Conservation (phyloP, 2,329 filamentous ascomycete genomes). For the Moelleriella libera region DNA sequence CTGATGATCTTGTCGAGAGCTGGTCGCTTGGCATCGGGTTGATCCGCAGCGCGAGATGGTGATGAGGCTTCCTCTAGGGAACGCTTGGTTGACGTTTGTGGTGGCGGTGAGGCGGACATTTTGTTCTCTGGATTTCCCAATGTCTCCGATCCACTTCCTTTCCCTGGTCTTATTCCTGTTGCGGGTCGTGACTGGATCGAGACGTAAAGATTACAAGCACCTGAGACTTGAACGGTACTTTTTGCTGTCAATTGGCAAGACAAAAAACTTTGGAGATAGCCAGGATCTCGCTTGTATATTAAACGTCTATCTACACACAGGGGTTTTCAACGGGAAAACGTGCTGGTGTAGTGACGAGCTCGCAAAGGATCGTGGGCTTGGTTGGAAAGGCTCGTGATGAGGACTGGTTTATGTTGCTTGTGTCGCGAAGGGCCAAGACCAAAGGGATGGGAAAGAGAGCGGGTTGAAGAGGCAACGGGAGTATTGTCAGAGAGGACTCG, state of each 20-base stretch:
- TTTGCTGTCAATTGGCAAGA: constrained; percentile 2
- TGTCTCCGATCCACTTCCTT: neutral
- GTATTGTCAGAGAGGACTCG: neutral
- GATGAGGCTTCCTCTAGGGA: constrained; percentile 95
- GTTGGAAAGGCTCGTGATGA: constrained; percentile 22
- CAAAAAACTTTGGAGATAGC: constrained; percentile 10
- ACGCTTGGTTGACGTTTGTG: constrained; percentile 65
- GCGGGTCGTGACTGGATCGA: constrained; percentile 10
- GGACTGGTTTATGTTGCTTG: constrained; percentile 7
- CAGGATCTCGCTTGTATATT: constrained; percentile 15
- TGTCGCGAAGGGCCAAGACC: neutral
- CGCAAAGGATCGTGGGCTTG: constrained; percentile 17
- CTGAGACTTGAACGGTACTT: neutral
- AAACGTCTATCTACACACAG: constrained; percentile 52
- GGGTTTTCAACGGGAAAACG: constrained; percentile 78
- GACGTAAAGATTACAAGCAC: constrained; percentile 6
- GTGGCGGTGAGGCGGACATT: constrained; percentile 61
- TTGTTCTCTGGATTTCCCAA: constrained; percentile 12
- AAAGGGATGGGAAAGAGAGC: neutral
- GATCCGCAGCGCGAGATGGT: constrained; percentile 77
- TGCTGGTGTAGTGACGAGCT: constrained; percentile 60
- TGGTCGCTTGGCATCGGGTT: constrained; percentile 92
- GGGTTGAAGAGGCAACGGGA: neutral
- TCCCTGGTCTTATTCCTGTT: constrained; percentile 4
- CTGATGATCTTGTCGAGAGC: constrained; percentile 86